Evolutionary conservation across 345 rosid species (phyloP).

Genomic region (Hibiscus syriacus): DNA sequence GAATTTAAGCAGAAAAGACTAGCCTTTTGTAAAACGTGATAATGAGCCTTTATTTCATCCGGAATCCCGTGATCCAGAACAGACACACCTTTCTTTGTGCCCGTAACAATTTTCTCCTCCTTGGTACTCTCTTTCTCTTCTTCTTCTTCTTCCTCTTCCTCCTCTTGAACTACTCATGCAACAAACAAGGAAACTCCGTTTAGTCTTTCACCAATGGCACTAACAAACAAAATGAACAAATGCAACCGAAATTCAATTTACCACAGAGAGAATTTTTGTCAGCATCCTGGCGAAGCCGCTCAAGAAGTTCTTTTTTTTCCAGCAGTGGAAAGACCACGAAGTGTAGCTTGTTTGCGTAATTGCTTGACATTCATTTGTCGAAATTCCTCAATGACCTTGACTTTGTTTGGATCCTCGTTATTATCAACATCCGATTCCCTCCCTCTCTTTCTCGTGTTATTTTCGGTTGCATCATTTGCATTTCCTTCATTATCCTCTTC

Average conservation of each 20-base stretch:
- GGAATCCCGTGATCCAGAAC: constrained; percentile 76
- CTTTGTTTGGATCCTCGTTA: constrained; percentile 29
- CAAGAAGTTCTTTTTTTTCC: constrained; percentile 68
- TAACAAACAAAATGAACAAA: not conserved
- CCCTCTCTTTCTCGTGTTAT: constrained; percentile 31
- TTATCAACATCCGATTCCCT: constrained; percentile 27
- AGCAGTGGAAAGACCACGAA: constrained; percentile 38
- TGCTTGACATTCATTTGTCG: constrained; percentile 56
- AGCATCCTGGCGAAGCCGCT: constrained; percentile 44
- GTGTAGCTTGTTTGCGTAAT: constrained; percentile 60
- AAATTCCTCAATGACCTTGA: constrained; percentile 39
- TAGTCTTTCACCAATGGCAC: not conserved
- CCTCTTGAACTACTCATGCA: constrained; percentile 20
- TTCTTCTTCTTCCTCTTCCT: constrained; percentile 27
- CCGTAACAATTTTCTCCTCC: constrained; percentile 53
- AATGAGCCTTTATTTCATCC: constrained; percentile 59
- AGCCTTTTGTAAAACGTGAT: constrained; percentile 69
- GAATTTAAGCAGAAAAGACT: constrained; percentile 1
- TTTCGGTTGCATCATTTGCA: not conserved
- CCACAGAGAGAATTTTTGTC: constrained; percentile 13
- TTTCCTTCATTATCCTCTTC: constrained; percentile 3
- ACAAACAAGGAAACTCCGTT: not conserved
- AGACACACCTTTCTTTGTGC: constrained; percentile 73
- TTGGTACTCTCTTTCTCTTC: constrained; percentile 20
- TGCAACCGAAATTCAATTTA: not conserved